Evolutionary conservation across 1,139 yeast genomes (phyloP), one percentile per base, ranked within the genome.

Genomic region (Candida sp.): DNA sequence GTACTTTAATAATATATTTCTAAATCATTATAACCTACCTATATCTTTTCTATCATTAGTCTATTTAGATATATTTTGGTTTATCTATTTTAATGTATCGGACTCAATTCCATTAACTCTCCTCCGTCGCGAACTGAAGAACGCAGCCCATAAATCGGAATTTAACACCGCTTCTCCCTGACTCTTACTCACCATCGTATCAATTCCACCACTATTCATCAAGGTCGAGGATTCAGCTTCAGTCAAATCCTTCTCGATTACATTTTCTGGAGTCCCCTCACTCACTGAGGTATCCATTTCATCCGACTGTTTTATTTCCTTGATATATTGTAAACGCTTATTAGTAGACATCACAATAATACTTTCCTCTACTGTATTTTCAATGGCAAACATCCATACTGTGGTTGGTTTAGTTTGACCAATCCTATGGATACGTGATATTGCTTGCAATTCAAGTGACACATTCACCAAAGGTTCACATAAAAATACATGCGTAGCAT

Each of bases 391-490:
- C 78, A 87, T 84, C 96, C 97, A 91, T 2, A 93, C 96, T 2
- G 83, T 85, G 0, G 98, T 93, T 15, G 78, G 80, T 35, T 73
- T 70, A 3, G 75, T 78, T 60, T 93, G 99, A 0, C 99, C 99
- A 57, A 93, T 91, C 49, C 99, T 70, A 58, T 91, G 97, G 38
- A 93, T 83, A 51, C 99, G 77, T 37, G 95, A 87, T 44, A 91
- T 85, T 0, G 98, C 97, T 57, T 93, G 99, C 21, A 87, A 62
- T 55, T 93, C 98, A 41, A 90, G 71, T 1, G 96, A 85, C 0
- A 90, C 81, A 56, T 89, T 90, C n/a, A 91, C 84, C 48, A 93
- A 73, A 0, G 98, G 98, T 60, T 93, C 99, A 61, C 96, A 84
- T 8, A 90, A 61, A 51, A 88, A 85, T 0, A 93, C 91, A 61